phyloP scores from a whole-genome alignment of 2,329 filamentous ascomycete species.

The Cordyceps sp. region DNA sequence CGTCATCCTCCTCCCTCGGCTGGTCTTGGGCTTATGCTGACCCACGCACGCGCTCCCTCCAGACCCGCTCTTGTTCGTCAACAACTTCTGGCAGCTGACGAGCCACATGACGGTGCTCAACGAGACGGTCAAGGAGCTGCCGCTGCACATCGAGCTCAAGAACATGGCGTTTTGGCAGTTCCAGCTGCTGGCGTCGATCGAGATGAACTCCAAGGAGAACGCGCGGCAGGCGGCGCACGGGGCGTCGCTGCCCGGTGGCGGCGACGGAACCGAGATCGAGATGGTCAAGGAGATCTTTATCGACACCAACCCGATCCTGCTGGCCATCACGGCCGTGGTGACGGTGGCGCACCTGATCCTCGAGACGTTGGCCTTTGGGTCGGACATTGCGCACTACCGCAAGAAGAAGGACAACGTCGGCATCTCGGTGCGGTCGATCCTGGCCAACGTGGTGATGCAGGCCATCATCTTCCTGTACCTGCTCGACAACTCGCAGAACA shows the following conservation, averaged over 20 bases:
- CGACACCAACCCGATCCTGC: conserved; percentile 83
- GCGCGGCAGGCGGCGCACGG: conserved; percentile 64
- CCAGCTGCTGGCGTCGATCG: conserved; percentile 65
- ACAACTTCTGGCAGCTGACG: conserved; percentile 93
- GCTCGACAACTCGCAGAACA: conserved; percentile 93
- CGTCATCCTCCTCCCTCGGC: conserved; percentile 7
- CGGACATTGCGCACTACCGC: conserved; percentile 92
- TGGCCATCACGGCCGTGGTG: conserved; percentile 70
- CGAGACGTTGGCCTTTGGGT: conserved; percentile 92
- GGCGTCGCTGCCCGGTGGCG: conserved; percentile 52
- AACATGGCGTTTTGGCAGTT: conserved; percentile 86
- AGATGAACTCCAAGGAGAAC: conserved; percentile 73
- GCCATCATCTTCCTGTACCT: conserved; percentile 89
- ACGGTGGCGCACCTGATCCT: conserved; percentile 87
- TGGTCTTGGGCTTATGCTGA: background rate
- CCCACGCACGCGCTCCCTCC: background rate
- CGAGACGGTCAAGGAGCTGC: conserved; percentile 67
- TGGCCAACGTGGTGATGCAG: conserved; percentile 98
- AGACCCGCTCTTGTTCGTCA: conserved; percentile 73
- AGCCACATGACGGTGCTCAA: conserved; percentile 86
- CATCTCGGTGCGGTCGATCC: conserved; percentile 86
- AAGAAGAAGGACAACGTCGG: conserved; percentile 99
- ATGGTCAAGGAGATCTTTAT: conserved; percentile 93
- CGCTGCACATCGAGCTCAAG: conserved; percentile 68
- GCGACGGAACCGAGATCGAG: conserved; percentile 87